phyloP scores from a whole-genome alignment of 2,329 filamentous ascomycete species.

The Sclerotinia sclerotiorum region DNA sequence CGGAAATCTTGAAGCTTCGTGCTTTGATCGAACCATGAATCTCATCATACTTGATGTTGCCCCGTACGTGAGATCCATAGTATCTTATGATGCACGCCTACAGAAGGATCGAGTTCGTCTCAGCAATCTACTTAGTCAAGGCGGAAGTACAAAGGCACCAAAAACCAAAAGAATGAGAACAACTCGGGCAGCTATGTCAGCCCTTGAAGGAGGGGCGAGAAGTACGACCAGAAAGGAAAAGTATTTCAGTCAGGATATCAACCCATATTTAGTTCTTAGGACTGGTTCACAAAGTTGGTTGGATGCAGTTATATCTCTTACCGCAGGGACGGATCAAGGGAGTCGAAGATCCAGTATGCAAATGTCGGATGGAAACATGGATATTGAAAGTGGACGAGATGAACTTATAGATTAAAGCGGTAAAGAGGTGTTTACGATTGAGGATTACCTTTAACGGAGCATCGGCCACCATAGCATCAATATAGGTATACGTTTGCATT shows the following conservation, averaged over 20 bases:
- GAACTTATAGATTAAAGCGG: slow-evolving; percentile 1
- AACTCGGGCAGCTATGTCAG: slow-evolving; percentile 73
- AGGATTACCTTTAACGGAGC: not conserved
- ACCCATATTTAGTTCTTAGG: slow-evolving; percentile 61
- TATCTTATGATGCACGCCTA: slow-evolving; percentile 70
- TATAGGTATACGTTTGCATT: slow-evolving; percentile 10
- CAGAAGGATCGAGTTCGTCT: slow-evolving; percentile 65
- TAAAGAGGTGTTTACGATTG: no score
- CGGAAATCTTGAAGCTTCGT: slow-evolving; percentile 62
- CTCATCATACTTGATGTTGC: slow-evolving; percentile 75
- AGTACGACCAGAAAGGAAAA: slow-evolving; percentile 65
- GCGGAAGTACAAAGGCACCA: slow-evolving; percentile 49
- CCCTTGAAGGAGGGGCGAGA: slow-evolving; percentile 72
- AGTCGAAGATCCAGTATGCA: slow-evolving; percentile 20
- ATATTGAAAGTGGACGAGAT: slow-evolving; percentile 14
- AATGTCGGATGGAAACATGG: slow-evolving; percentile 10
- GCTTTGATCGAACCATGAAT: slow-evolving; percentile 70
- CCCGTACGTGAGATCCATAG: slow-evolving; percentile 85
- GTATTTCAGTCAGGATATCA: slow-evolving; percentile 66
- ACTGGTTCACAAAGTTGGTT: slow-evolving; percentile 51
- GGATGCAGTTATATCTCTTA: slow-evolving; percentile 28
- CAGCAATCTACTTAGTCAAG: slow-evolving; percentile 61
- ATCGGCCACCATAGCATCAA: not conserved
- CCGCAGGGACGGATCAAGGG: slow-evolving; percentile 1
- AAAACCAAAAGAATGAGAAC: slow-evolving; percentile 61